A percentile compares a stretch with the other conserved stretches of the same genome.
Evolutionary conservation across 2,329 filamentous ascomycete species (phyloP).

Genomic region (Clarireedia homoeocarpa): DNA sequence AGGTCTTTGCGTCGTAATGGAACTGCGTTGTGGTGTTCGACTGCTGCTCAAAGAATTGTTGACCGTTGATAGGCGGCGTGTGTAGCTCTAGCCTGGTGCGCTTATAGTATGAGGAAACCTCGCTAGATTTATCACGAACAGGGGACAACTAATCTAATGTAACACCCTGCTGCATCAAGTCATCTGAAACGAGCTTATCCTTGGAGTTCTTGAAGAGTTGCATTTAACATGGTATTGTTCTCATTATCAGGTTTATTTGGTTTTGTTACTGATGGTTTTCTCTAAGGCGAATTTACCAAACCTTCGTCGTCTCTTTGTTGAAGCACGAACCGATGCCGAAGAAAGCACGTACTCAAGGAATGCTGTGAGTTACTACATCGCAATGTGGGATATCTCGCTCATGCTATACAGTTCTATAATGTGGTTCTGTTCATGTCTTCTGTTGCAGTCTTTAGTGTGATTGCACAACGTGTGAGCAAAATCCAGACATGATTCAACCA

Average conservation of each 20-base stretch:
- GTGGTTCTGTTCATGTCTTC: constrained; percentile 94
- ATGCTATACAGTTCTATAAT: constrained; percentile 76
- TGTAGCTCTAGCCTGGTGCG: constrained; percentile 9
- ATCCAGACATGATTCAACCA: constrained; percentile 9
- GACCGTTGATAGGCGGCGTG: constrained; percentile 3
- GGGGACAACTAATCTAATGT: constrained; percentile 10
- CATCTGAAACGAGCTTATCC: constrained; percentile 16
- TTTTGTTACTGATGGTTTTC: constrained; percentile 13
- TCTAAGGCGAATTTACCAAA: constrained; percentile 72
- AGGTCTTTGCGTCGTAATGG: background rate
- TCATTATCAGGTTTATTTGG: background rate
- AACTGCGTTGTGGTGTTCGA: constrained; percentile 5
- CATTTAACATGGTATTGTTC: constrained; percentile 19
- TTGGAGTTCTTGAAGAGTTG: background rate
- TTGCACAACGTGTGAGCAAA: constrained; percentile 69
- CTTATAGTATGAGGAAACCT: background rate
- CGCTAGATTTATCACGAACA: constrained; percentile 10
- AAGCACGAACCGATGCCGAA: constrained; percentile 85
- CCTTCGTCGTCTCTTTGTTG: constrained; percentile 90
- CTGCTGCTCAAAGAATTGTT: constrained; percentile 7
- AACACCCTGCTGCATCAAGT: constrained; percentile 13
- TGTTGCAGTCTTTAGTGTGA: constrained; percentile 85
- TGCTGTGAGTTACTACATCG: constrained; percentile 54
- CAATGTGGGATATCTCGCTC: constrained; percentile 2
- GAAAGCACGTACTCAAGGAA: constrained; percentile 90